Base-by-base conservation (phyloP, 2,329 filamentous ascomycete genomes). In the Diplodia scrobiculata region DNA sequence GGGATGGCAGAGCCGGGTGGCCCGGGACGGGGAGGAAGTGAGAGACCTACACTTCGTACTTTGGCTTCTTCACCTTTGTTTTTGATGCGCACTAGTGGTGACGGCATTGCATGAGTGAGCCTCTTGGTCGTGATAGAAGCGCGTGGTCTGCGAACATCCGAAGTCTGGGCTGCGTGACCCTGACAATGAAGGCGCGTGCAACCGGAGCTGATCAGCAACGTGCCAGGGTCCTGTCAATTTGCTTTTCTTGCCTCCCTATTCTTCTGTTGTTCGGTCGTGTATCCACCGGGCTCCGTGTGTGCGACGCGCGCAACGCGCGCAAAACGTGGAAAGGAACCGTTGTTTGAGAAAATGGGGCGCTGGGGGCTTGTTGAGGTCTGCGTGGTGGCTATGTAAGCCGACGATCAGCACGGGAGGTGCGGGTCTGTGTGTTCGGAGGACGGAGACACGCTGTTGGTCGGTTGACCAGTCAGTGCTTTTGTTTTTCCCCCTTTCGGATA, bases 331-430 rank as follows among this genome's bases (percentile, higher is more conserved):
- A 29, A 51, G 13, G 38, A n/a, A 41, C 55, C 45, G 45, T 41
- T 58, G 54, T 58, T 58, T 58, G 21, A 38, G 54, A 21, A 47
- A 41, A n/a, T 32, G 21, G 25, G 53, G 55, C 55, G 38, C 38
- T 48, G 55, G 21, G 55, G 38, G 25, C 55, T 47, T 34, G 55
- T 5, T 32, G 55, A 48, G 38, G 55, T 32, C 55, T 60, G 55
- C 38, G 55, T 21, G 29, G 55, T 48, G 38, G 38, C 14, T n/a
- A 21, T 19, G 38, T 21, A 36, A 32, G 52, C 17, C 17, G 32
- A 29, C 11, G 32, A 19, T 21, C 41, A 45, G 17, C 41, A 45
- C 41, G 41, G 41, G 41, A 25, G 41, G 41, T 45, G 41, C 21
- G 9, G 52, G 52, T 38, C 52, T 55, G 52, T 36, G 52, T 55